These are phyloP conservation scores for Penicillium sp. DNA, from an alignment of 2,329 filamentous ascomycete genomes.

Conservation along the genomic window DNA sequence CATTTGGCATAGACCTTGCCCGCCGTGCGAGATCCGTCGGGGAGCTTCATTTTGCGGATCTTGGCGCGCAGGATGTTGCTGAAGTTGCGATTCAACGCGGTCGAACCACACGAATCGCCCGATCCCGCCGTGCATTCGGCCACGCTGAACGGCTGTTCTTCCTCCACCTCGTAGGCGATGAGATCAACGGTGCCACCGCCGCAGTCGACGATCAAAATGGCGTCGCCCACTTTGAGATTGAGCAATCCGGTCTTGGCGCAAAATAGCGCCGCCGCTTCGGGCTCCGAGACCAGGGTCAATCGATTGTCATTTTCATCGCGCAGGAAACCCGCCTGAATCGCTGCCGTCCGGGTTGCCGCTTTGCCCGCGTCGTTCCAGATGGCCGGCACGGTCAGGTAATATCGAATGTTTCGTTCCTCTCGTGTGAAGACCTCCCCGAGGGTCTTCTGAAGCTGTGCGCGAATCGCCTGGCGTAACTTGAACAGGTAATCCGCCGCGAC, in stretches of 20 bases:
- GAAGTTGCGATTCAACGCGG: slow-evolving; percentile 94
- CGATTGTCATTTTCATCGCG: slow-evolving; percentile 97
- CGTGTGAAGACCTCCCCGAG: slow-evolving; percentile 95
- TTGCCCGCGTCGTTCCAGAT: slow-evolving; percentile 99
- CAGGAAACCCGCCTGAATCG: slow-evolving; percentile 93
- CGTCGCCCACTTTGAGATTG: slow-evolving; percentile 96
- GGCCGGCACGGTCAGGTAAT: slow-evolving; percentile 96
- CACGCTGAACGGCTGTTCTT: slow-evolving; percentile 94
- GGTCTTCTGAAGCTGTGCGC: slow-evolving; percentile 90
- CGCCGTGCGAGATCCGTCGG: slow-evolving; percentile 94
- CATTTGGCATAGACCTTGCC: slow-evolving; percentile 98
- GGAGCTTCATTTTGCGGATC: slow-evolving; percentile 98
- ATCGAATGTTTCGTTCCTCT: slow-evolving; percentile 95
- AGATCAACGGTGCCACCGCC: slow-evolving; percentile 97
- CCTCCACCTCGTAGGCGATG: slow-evolving; percentile 97
- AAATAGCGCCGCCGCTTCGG: slow-evolving; percentile 94
- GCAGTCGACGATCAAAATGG: slow-evolving; percentile 96
- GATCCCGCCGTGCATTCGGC: slow-evolving; percentile 96
- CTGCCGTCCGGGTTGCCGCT: slow-evolving; percentile 88
- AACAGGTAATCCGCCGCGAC: slow-evolving; percentile 99
- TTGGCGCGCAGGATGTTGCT: slow-evolving; percentile 96
- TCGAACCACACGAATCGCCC: slow-evolving; percentile 97
- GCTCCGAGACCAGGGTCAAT: slow-evolving; percentile 88
- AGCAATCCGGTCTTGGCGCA: slow-evolving; percentile 94
- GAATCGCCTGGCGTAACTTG: slow-evolving; percentile 95